Percentiles rank a stretch among this genome's conserved stretches.
Evolutionary conservation across 495 filamentous ascomycete genomes (phyloP).

Genomic region (Penicillium odoratum): DNA sequence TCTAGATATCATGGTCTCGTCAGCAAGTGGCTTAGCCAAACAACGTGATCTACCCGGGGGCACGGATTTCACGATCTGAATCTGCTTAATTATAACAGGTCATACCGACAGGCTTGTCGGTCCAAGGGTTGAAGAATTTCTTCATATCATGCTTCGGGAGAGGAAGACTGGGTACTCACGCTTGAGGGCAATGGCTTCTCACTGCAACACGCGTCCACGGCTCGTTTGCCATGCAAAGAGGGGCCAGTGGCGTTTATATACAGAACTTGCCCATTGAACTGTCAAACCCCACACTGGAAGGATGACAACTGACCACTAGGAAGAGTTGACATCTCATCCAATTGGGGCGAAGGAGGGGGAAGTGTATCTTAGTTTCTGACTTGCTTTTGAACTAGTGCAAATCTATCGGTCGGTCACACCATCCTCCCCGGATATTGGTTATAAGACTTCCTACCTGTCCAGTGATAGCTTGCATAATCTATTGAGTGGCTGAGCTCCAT

Average conservation of each 20-base stretch:
- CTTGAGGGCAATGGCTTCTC: neutral
- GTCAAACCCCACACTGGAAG: neutral
- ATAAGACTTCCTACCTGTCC: neutral
- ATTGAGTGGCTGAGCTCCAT: neutral
- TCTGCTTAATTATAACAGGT: conserved; percentile 23
- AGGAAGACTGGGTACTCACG: neutral
- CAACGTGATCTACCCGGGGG: neutral
- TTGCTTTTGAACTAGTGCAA: neutral
- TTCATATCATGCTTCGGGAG: conserved; percentile 11
- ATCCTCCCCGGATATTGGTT: conserved; percentile 1
- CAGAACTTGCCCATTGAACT: neutral
- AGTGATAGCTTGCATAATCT: neutral
- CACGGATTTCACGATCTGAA: conserved; percentile 13
- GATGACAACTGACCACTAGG: neutral
- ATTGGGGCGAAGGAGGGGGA: neutral
- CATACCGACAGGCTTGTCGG: conserved; percentile 11
- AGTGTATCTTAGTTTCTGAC: neutral
- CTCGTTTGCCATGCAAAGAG: neutral
- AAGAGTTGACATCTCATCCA: neutral
- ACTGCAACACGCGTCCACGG: neutral
- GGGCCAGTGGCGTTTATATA: neutral
- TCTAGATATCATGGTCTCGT: neutral
- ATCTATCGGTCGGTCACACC: neutral
- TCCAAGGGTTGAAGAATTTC: conserved; percentile 23
- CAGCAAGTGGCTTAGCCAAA: neutral